Conservation (phyloP, 225 moss, liverwort and hornwort species). For the Takakia lepidozioides region DNA sequence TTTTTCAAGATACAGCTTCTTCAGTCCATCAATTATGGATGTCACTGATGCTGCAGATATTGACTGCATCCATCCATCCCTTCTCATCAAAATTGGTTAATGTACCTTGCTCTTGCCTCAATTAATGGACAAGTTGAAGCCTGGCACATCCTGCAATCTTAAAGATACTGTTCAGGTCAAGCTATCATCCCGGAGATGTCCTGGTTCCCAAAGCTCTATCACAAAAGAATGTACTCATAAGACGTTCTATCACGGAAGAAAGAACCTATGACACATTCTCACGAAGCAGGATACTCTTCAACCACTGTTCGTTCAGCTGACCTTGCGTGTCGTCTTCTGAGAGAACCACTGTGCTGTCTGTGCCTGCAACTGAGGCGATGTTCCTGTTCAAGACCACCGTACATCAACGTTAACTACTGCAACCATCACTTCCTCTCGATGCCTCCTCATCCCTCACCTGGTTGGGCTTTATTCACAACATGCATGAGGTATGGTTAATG, state of each 20-base stretch:
- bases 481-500: too few species aligned
- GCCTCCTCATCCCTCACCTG: too few species aligned
- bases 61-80: conserved; percentile 33
- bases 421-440: too few species aligned
- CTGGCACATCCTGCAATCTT: not conserved
- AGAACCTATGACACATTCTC: too few species aligned
- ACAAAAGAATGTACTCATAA: not conserved
- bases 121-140: not conserved
- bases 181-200: not conserved
- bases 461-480: too few species aligned
- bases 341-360: conserved; percentile 81
- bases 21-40: conserved; percentile 89
- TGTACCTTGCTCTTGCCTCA: not conserved
- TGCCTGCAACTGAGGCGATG: conserved; percentile 40
- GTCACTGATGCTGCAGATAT: conserved; percentile 72
- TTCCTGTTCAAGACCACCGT: conserved; percentile 22
- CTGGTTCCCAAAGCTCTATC: not conserved
- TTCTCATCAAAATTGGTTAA: not conserved
- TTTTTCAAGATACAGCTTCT: conserved; percentile 92
- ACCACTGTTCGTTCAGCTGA: too few species aligned
- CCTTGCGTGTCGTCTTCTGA: conserved; percentile 71
- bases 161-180: not conserved
- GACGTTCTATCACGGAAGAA: too few species aligned
- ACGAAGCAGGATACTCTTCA: too few species aligned
- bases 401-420: not conserved